Base-by-base conservation (phyloP, 2,329 filamentous ascomycete genomes). In the Diaporthe vexans region DNA sequence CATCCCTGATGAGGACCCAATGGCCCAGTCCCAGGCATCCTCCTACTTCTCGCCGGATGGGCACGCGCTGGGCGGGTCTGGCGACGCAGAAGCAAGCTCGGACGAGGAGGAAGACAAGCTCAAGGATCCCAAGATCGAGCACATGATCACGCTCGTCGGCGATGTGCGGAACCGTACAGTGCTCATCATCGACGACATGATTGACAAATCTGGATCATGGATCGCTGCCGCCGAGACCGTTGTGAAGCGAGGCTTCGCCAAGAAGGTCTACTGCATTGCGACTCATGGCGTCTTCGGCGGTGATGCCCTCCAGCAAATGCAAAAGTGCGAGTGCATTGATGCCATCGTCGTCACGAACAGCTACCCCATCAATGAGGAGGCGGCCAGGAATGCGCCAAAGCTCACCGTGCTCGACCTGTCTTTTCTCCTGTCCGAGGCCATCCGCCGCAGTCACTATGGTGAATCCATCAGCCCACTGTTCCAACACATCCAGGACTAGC, bases 171-270 rank as follows among this genome's bases (percentile, higher is more conserved):
- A 94, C 81, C 91, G 94, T 74, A 93, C 94, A 0, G 97, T 98
- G 71, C 93, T 99, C 81, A 95, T 99, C 76, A 94, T 99, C 67
- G 97, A 99, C 82, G 97, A 99, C 82, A 98, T 99, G 94, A 98
- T 99, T 80, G 97, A 99, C 85, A 98, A 98, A 86, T 92, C 95
- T 13, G 94, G 94, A 19, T 98, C 95, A 9, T 99, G 97, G 97
- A 97, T 99, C 78, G 96, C 96, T 8, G 97, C 97, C 9, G 97
- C 97, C 17, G 97, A 99, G 86, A 97, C 95, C 1, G 96, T 98
- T 2, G 94, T 98, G 71, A 98, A 98, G 88, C 91, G 94, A 77
- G 97, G 97, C 77, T 91, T 91, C 58, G 97, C 97, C 1, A 97
- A 94, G 79, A 97, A 94, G 84, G 97, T 99, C 48, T 98, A 98